phyloP scores from a whole-genome alignment of 192 early-diverging fungal genomes.

The Podila epigama region DNA sequence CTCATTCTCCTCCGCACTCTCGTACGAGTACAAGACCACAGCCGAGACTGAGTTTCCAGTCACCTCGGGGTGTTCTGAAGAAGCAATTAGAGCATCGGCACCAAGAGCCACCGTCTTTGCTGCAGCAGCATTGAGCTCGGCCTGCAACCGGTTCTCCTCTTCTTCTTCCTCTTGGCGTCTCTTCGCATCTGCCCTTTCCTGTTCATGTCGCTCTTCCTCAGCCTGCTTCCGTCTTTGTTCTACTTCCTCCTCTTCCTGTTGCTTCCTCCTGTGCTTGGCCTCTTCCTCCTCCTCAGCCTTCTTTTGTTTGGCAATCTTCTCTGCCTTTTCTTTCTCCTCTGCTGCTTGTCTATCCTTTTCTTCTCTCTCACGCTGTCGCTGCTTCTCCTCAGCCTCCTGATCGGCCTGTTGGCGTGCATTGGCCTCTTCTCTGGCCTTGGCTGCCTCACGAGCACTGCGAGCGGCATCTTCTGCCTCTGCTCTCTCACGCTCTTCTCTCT shows the following conservation, averaged over 20 bases:
- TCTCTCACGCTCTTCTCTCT: constrained; percentile 50
- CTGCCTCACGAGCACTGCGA: constrained; percentile 26
- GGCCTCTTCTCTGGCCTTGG: constrained; percentile 7
- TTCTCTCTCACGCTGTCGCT: constrained; percentile 42
- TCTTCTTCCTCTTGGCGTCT: constrained; percentile 22
- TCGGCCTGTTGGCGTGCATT: constrained; percentile 22
- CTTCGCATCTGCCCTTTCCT: constrained; percentile 26
- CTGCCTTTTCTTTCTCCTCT: constrained; percentile 28
- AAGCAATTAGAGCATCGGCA: constrained; percentile 17
- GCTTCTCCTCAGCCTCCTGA: constrained; percentile 28
- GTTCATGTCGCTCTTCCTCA: constrained; percentile 46
- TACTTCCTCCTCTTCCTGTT: constrained; percentile 35
- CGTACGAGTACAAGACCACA: constrained; percentile 80
- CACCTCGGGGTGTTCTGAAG: constrained; percentile 16
- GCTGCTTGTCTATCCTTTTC: too few relatives aligned
- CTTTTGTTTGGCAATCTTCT: constrained; percentile 16
- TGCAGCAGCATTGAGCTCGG: constrained; percentile 1
- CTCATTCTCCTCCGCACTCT: constrained; percentile 85
- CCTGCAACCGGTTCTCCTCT: constrained; percentile 9
- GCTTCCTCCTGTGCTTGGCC: constrained; percentile 23
- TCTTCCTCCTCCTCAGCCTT: constrained; percentile 17
- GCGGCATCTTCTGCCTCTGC: constrained; percentile 32
- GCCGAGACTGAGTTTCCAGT: constrained; percentile 53
- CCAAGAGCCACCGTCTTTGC: constrained; percentile 13
- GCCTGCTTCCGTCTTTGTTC: constrained; percentile 34